Conservation (phyloP, 345 rosid genomes). For the Arabis alpina region DNA sequence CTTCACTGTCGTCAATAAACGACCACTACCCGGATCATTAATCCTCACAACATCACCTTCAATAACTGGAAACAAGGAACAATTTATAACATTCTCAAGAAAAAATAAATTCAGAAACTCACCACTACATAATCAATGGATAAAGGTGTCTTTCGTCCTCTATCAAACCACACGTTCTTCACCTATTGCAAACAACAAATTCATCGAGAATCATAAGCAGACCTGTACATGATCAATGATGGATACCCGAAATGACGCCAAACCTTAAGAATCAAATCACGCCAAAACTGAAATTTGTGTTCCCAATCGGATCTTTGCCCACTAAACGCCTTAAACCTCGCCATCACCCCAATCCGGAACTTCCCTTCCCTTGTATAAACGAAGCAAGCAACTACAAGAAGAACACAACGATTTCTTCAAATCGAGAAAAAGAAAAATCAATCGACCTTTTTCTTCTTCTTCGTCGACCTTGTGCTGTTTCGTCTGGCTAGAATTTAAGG, state of each 20-base stretch:
- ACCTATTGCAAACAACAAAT: slow-evolving; percentile 44
- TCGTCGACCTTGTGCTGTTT: too few relatives aligned
- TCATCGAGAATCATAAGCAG: slow-evolving; percentile 1
- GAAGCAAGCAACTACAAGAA: too few relatives aligned
- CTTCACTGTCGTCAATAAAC: slow-evolving; percentile 57
- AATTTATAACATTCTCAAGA: slow-evolving; percentile 17
- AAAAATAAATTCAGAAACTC: slow-evolving; percentile 39
- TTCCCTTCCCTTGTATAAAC: slow-evolving; percentile 61
- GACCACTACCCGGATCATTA: slow-evolving; percentile 55
- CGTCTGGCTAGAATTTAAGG: too few relatives aligned
- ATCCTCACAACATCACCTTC: slow-evolving; percentile 68
- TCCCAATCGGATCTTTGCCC: slow-evolving; percentile 97
- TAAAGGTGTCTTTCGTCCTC: slow-evolving; percentile 79
- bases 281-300: slow-evolving; percentile 71
- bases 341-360: slow-evolving; percentile 85
- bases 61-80: slow-evolving; percentile 51
- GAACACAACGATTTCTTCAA: too few relatives aligned
- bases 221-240: slow-evolving; percentile 69
- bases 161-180: slow-evolving; percentile 69
- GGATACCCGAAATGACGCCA: slow-evolving; percentile 61
- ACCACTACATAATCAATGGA: slow-evolving; percentile 86
- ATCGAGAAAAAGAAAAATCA: too few relatives aligned
- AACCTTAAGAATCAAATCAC: slow-evolving; percentile 63
- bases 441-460: too few relatives aligned
- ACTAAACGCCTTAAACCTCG: slow-evolving; percentile 88